phyloP scores from a whole-genome alignment of 106 monocot species.

The Dendrobium nobile region DNA sequence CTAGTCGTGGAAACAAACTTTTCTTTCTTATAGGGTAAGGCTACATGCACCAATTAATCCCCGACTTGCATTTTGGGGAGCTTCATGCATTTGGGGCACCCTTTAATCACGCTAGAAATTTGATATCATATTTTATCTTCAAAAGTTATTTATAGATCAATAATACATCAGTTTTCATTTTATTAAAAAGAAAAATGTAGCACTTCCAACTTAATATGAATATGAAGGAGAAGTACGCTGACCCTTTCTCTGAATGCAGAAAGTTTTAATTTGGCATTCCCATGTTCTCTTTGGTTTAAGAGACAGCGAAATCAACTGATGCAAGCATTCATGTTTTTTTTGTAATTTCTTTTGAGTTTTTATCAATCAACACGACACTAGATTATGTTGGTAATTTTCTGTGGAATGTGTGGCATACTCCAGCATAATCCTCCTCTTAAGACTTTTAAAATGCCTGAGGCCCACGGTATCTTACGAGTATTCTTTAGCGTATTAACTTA shows the following conservation, averaged over 20 bases:
- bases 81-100: not conserved
- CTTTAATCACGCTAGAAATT: not conserved
- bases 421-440: not conserved
- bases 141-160: not conserved
- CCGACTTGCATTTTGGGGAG: not conserved
- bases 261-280: not conserved
- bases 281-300: not conserved
- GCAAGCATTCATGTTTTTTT: not conserved
- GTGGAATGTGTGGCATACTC: not conserved
- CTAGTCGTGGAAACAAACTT: not conserved
- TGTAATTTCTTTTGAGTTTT: not conserved
- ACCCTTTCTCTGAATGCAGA: not conserved
- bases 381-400: not conserved
- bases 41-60: too few relatives aligned
- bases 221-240: not conserved
- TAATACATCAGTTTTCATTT: not conserved
- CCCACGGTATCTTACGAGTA: not conserved
- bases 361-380: not conserved
- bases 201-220: not conserved
- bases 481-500: not conserved
- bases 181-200: not conserved
- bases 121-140: not conserved
- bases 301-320: not conserved
- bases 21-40: not conserved
- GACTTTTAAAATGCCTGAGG: not conserved